phyloP scores from a whole-genome alignment of 495 filamentous ascomycete genomes.

The Chaetomidium leptoderma region DNA sequence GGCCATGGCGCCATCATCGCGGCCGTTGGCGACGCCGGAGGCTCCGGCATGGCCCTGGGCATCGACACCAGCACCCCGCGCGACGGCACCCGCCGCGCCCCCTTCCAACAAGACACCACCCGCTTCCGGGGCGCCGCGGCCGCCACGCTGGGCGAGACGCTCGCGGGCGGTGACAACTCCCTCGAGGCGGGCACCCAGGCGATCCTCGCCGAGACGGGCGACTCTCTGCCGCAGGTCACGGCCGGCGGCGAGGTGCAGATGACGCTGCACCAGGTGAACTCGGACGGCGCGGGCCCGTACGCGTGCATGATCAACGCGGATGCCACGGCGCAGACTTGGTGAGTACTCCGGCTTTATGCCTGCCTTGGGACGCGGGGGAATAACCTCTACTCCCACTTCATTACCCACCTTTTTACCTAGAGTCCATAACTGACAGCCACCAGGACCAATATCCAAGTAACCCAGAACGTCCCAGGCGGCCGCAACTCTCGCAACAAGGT shows the following conservation, averaged over 20 bases:
- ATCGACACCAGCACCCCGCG: slow-evolving; percentile 49
- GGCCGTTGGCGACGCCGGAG: slow-evolving; percentile 48
- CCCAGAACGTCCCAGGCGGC: slow-evolving; percentile 35
- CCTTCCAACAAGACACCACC: slow-evolving; percentile 53
- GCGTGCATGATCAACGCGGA: slow-evolving; percentile 49
- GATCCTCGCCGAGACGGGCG: slow-evolving; percentile 45
- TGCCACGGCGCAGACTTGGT: slow-evolving; percentile 42
- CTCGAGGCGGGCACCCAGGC: slow-evolving; percentile 45
- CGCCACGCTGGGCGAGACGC: slow-evolving; percentile 43
- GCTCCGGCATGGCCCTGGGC: slow-evolving; percentile 44
- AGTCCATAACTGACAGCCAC: background rate
- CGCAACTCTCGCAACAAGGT: slow-evolving; percentile 33
- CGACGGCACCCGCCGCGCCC: slow-evolving; percentile 47
- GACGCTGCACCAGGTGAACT: slow-evolving; percentile 52
- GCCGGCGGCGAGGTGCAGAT: slow-evolving; percentile 46
- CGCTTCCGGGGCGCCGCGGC: slow-evolving; percentile 44
- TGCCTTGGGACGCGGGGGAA: too few relatives aligned
- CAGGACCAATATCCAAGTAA: slow-evolving; percentile 36
- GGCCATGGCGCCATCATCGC: slow-evolving; percentile 48
- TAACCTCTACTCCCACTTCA: background rate
- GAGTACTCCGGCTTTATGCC: background rate
- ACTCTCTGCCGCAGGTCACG: slow-evolving; percentile 46
- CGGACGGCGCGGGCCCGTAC: slow-evolving; percentile 47
- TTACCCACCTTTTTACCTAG: too few relatives aligned
- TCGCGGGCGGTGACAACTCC: slow-evolving; percentile 43